Conservation (phyloP, 257 asterid species). For the Gardenia jasminoides region DNA sequence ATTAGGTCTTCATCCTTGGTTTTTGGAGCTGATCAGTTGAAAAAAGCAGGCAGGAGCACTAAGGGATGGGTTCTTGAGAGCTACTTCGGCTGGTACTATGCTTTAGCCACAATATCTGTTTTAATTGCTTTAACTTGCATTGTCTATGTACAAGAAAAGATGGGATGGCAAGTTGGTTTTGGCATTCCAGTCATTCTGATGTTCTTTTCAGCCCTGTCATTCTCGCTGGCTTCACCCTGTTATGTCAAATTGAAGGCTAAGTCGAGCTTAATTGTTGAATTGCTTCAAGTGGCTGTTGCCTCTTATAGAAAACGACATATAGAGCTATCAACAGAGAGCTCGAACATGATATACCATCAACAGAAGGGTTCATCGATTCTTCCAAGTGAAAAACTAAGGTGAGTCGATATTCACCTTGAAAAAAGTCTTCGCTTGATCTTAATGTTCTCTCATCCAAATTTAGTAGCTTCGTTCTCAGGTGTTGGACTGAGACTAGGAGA, state of each 20-base stretch:
- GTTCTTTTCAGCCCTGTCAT: constrained; percentile 34
- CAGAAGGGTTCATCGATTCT: constrained; percentile 32
- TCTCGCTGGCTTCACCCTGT: constrained; percentile 51
- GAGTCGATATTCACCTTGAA: not conserved
- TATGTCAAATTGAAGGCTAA: constrained; percentile 48
- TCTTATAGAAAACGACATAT: constrained; percentile 49
- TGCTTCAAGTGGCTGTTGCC: constrained; percentile 54
- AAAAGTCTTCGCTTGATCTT: not conserved
- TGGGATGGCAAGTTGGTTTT: constrained; percentile 76
- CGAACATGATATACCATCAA: constrained; percentile 31
- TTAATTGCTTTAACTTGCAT: constrained; percentile 50
- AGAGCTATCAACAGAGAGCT: constrained; percentile 16
- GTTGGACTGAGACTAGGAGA: not conserved
- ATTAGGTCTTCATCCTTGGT: constrained; percentile 56
- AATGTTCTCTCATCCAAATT: not conserved
- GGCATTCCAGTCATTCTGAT: constrained; percentile 53
- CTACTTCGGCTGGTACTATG: constrained; percentile 72
- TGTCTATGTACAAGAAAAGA: constrained; percentile 68
- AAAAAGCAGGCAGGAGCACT: constrained; percentile 21
- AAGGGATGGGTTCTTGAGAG: constrained; percentile 28
- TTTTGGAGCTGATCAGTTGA: constrained; percentile 70
- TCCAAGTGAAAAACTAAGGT: constrained; percentile 65
- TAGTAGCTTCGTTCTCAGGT: not conserved
- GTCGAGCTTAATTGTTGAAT: constrained; percentile 42
- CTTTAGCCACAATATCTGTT: constrained; percentile 34